Conservation (phyloP, 192 early-diverging fungal species). For the Backusella psychrophila region DNA sequence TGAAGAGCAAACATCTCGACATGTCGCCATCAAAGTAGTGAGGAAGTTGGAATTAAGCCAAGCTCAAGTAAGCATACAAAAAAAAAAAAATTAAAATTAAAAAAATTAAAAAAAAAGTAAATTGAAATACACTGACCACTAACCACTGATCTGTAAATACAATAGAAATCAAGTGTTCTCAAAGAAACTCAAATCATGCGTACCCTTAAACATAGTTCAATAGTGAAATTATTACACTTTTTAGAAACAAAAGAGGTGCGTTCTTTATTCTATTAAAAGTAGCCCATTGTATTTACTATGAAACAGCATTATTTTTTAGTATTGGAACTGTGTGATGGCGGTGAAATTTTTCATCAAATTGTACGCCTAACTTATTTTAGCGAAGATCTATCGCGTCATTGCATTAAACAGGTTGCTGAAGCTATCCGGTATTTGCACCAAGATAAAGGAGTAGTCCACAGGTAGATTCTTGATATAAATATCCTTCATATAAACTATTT, state of each 20-base stretch:
- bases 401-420: slow-evolving; percentile 83
- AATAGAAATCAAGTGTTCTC: slow-evolving; percentile 72
- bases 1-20: slow-evolving; percentile 52
- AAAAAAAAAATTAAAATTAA: not conserved
- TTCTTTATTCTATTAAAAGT: not conserved
- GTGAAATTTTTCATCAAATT: slow-evolving; percentile 89
- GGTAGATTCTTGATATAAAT: slow-evolving; percentile 16
- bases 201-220: slow-evolving; percentile 69
- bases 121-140: too few relatives aligned
- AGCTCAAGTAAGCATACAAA: slow-evolving; percentile 52
- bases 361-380: slow-evolving; percentile 80
- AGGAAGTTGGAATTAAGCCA: slow-evolving; percentile 74
- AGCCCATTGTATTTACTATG: not conserved
- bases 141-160: not conserved
- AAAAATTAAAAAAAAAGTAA: not conserved
- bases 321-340: slow-evolving; percentile 80
- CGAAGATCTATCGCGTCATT: slow-evolving; percentile 74
- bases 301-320: slow-evolving; percentile 66
- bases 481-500: not conserved
- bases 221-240: slow-evolving; percentile 75
- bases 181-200: slow-evolving; percentile 87
- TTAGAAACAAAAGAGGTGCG: slow-evolving; percentile 60
- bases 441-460: slow-evolving; percentile 73
- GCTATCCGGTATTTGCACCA: slow-evolving; percentile 85
- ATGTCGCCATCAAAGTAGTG: slow-evolving; percentile 85